Conservation (phyloP, 208 protist genomes). For the Porcisia hertigi region DNA sequence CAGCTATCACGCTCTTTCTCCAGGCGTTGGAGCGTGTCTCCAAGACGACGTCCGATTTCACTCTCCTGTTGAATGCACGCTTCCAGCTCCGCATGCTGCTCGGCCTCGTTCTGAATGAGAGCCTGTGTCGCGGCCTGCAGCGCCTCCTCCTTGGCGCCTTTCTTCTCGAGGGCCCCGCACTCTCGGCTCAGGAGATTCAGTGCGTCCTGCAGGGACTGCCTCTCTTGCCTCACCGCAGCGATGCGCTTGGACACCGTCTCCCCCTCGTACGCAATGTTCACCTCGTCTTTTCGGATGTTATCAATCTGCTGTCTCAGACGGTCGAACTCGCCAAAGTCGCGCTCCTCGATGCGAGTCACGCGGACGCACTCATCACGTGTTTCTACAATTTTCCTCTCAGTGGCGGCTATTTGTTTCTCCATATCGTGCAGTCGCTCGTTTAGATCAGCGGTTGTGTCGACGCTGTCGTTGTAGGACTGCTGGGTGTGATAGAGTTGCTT, state of each 20-base stretch:
- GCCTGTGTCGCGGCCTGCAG: slow-evolving; percentile 67
- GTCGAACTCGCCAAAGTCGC: slow-evolving; percentile 75
- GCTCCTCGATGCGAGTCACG: slow-evolving; percentile 68
- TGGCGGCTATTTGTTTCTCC: slow-evolving; percentile 64
- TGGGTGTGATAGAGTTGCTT: slow-evolving; percentile 87
- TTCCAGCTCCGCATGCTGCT: slow-evolving; percentile 71
- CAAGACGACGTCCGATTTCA: slow-evolving; percentile 53
- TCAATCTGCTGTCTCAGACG: slow-evolving; percentile 86
- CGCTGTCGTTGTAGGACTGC: slow-evolving; percentile 91
- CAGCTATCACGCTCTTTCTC: slow-evolving; percentile 94
- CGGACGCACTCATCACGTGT: slow-evolving; percentile 55
- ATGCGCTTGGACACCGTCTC: slow-evolving; percentile 68
- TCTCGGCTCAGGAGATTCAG: slow-evolving; percentile 65
- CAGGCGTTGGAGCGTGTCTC: slow-evolving; percentile 67
- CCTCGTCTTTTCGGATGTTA: slow-evolving; percentile 77
- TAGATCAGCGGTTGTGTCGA: slow-evolving; percentile 89
- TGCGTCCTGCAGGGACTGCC: slow-evolving; percentile 65
- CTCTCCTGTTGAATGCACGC: slow-evolving; percentile 59
- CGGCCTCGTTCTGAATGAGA: slow-evolving; percentile 84
- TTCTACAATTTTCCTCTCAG: slow-evolving; percentile 77
- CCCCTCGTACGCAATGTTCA: slow-evolving; percentile 78
- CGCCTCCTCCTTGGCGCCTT: slow-evolving; percentile 56
- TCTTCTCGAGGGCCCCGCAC: slow-evolving; percentile 67
- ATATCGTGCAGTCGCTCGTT: slow-evolving; percentile 78
- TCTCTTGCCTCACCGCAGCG: slow-evolving; percentile 55